Conservation (phyloP, 1,284 basidiomycete genomes). For the Apiotrichum gamsii region DNA sequence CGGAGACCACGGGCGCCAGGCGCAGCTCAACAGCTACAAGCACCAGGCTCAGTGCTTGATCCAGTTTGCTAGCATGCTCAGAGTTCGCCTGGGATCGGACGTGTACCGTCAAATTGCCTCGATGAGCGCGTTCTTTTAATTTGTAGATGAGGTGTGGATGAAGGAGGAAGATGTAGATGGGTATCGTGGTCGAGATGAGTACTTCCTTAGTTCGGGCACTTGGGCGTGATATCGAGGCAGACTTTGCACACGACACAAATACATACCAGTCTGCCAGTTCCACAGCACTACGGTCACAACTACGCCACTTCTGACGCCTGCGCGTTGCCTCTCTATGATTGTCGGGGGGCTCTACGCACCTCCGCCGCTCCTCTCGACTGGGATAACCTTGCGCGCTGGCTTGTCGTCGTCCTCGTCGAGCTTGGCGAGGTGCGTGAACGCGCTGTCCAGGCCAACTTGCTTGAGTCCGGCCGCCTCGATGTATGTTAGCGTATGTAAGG, state of each 20-base stretch:
- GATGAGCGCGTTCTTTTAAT: conserved; percentile 31
- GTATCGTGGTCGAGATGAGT: too few species aligned
- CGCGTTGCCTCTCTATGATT: too few species aligned
- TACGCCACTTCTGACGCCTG: too few species aligned
- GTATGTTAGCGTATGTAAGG: conserved; percentile 41
- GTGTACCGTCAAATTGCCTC: conserved; percentile 73
- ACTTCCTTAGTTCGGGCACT: too few species aligned
- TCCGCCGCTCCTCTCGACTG: conserved; percentile 76
- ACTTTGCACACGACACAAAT: neutral
- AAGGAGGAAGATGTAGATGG: neutral
- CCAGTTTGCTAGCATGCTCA: conserved; percentile 78
- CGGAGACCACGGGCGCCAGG: conserved; percentile 50
- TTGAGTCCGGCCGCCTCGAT: conserved; percentile 76
- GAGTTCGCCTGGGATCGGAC: conserved; percentile 82
- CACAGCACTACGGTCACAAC: too few species aligned
- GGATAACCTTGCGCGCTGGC: conserved; percentile 50
- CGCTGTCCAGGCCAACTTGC: conserved; percentile 59
- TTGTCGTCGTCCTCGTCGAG: conserved; percentile 21
- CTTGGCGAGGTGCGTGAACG: conserved; percentile 50
- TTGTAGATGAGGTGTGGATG: neutral
- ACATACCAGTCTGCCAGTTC: too few species aligned
- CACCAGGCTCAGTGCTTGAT: conserved; percentile 55
- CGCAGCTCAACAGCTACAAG: conserved; percentile 37
- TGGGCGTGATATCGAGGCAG: too few species aligned
- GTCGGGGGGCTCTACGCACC: too few species aligned